Conservation (phyloP, 768 basidiomycete species). For the Hygrocybe punicea region DNA sequence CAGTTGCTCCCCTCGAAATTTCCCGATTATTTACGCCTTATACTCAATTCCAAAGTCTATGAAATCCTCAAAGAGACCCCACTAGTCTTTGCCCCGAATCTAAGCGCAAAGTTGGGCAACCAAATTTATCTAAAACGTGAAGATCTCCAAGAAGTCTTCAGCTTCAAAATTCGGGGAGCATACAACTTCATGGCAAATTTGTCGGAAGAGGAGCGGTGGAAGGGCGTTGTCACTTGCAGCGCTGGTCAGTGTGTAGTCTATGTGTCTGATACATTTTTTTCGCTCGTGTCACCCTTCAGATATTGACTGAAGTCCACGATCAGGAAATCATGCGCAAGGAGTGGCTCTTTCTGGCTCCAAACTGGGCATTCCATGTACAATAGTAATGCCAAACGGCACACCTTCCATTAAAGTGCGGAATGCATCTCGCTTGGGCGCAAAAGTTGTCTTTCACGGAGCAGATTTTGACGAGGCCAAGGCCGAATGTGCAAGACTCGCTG, state of each 20-base stretch:
- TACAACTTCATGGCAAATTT: slow-evolving; percentile 98
- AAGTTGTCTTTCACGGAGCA: slow-evolving; percentile 84
- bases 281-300: not conserved
- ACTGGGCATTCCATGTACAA: slow-evolving; percentile 91
- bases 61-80: slow-evolving; percentile 88
- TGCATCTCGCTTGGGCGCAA: slow-evolving; percentile 91
- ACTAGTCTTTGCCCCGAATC: slow-evolving; percentile 78
- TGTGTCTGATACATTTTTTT: slow-evolving; percentile 8
- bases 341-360: slow-evolving; percentile 91
- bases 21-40: slow-evolving; percentile 86
- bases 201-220: slow-evolving; percentile 86
- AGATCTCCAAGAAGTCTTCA: slow-evolving; percentile 95
- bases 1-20: slow-evolving; percentile 59
- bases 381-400: slow-evolving; percentile 95
- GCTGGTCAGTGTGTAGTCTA: slow-evolving; percentile 79
- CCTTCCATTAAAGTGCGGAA: slow-evolving; percentile 96
- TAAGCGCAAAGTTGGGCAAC: slow-evolving; percentile 85
- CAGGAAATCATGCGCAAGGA: slow-evolving; percentile 98
- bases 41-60: slow-evolving; percentile 87
- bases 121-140: slow-evolving; percentile 96
- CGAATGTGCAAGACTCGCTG: slow-evolving; percentile 86
- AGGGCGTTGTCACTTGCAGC: slow-evolving; percentile 96
- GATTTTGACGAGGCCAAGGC: slow-evolving; percentile 97
- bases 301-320: not conserved
- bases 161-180: slow-evolving; percentile 97